Conservation (phyloP, 1,284 basidiomycete species). For the Heterobasidion irregulare region DNA sequence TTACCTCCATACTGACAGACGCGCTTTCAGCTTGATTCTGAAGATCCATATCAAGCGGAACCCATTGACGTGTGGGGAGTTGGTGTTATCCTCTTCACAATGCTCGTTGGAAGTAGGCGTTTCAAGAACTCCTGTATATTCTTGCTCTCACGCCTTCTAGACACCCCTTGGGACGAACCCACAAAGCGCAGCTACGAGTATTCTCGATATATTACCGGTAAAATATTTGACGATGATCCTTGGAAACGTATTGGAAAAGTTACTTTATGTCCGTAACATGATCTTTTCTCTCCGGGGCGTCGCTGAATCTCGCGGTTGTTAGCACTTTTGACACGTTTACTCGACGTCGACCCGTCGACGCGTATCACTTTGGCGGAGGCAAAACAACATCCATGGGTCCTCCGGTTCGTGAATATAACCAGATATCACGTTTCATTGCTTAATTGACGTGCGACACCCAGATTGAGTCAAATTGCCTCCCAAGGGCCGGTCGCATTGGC, state of each 20-base stretch:
- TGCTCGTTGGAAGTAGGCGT: constrained; percentile 83
- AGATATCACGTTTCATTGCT: neutral
- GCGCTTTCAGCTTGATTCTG: constrained; percentile 34
- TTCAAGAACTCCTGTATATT: no score
- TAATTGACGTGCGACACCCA: constrained; percentile 19
- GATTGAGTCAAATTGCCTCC: constrained; percentile 63
- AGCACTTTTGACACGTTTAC: constrained; percentile 71
- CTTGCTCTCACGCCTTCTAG: constrained; percentile 28
- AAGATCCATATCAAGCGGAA: constrained; percentile 77
- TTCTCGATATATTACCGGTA: constrained; percentile 64
- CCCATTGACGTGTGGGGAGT: constrained; percentile 95
- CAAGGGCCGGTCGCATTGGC: constrained; percentile 49
- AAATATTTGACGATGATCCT: constrained; percentile 71
- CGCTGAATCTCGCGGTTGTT: neutral
- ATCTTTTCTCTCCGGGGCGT: neutral
- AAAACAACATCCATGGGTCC: constrained; percentile 73
- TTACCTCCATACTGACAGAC: neutral
- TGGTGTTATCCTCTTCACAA: constrained; percentile 92
- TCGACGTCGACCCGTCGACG: constrained; percentile 65
- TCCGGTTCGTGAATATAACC: constrained; percentile 35
- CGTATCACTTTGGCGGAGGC: constrained; percentile 71
- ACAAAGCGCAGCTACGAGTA: constrained; percentile 77
- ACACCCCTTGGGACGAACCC: constrained; percentile 98
- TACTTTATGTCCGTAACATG: constrained; percentile 46
- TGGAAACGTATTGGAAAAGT: constrained; percentile 70